Base-by-base conservation (phyloP, 495 filamentous ascomycete genomes). In the Rhizodiscina lignyota region DNA sequence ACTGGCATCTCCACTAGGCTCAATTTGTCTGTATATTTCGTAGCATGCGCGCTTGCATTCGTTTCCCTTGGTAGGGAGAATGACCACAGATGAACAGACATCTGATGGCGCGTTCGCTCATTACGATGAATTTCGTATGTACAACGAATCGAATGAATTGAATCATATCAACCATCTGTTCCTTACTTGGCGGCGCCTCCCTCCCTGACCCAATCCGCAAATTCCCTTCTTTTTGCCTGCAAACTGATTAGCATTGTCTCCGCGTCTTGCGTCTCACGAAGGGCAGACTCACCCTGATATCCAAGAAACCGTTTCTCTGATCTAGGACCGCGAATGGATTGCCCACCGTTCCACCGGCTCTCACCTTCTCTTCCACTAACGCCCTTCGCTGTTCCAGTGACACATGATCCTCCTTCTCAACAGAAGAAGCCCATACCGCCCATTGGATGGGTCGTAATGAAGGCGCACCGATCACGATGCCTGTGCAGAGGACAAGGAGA, bases 361-460 rank as follows among this genome's bases (percentile, higher is more conserved):
- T 35, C 23, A 44, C 50, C 36, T 38, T 21, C 37, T 17, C 22
- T 26, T 36, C 38, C 32, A 33, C 23, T 37, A 35, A 18, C 45
- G 26, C 32, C 12, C 26, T 35, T 37, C 30, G 43, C 37, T 12
- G 42, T 45, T 23, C 43, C 42, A 16, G 30, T 18, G 10, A 8
- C 10, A 10, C 35, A 39, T 39, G 23, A 41, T 44, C 41, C 38
- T 49, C 48, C 16, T 39, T 28, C 44, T 55, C 46, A 12, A 63
- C 28, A 29, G 45, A 37, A 1, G 55, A 55, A 6, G 59, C 49
- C 59, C 59, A 63, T 10, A 43, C 42, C 18, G 43, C 38, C 59
- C 59, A 62, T 21, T 52, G 45, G 23, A 63, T 58, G 13, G 59
- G 59, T 33, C 52, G 50, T 26, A 63, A 43, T 8, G 31, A 40